Conservation (phyloP, 306 rosid species). For the Rosa rugosa region DNA sequence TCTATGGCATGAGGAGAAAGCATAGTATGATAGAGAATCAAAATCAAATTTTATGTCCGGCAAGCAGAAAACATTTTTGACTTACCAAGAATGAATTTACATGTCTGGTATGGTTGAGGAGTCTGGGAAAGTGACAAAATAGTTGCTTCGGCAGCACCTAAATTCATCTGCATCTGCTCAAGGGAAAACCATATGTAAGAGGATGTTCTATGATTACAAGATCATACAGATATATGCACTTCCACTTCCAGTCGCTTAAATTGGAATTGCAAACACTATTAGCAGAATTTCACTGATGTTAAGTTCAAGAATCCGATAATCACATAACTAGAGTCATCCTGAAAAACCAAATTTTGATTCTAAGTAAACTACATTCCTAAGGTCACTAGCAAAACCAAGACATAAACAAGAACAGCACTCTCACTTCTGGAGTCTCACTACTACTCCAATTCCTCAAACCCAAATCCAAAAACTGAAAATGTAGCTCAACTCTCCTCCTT, state of each 20-base stretch:
- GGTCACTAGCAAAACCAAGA: neutral
- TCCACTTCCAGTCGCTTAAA: neutral
- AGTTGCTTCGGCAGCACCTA: slow-evolving; percentile 73
- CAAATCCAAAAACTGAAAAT: neutral
- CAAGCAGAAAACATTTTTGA: slow-evolving; percentile 13
- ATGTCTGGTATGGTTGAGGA: slow-evolving; percentile 80
- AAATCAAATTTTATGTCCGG: slow-evolving; percentile 2
- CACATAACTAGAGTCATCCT: neutral
- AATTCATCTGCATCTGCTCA: slow-evolving; percentile 78
- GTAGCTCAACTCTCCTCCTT: neutral
- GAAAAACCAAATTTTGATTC: neutral
- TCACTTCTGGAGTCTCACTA: slow-evolving; percentile 1
- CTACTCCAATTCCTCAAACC: neutral
- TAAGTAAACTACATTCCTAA: neutral
- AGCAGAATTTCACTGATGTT: neutral
- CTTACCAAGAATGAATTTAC: slow-evolving; percentile 90
- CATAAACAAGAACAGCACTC: neutral
- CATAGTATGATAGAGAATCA: neutral
- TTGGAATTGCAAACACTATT: neutral
- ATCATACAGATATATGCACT: neutral
- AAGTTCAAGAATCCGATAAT: neutral
- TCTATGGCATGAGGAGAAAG: neutral
- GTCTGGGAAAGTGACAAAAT: slow-evolving; percentile 66
- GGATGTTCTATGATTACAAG: neutral
- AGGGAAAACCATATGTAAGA: slow-evolving; percentile 19